phyloP scores from a whole-genome alignment of 1,139 yeast genomes.

The Candida tropicalis region DNA sequence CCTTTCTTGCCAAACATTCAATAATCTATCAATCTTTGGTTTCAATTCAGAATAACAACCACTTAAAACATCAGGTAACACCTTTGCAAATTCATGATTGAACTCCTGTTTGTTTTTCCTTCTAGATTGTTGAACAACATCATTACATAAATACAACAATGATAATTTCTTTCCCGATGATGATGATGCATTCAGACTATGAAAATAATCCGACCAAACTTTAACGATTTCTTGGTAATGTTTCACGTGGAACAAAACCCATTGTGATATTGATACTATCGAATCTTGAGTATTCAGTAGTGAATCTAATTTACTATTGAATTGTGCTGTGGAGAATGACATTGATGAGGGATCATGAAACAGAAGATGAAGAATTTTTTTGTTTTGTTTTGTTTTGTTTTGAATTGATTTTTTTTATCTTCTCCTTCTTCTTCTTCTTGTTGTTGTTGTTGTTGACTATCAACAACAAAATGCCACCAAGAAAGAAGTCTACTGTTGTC shows the following conservation, averaged over 20 bases:
- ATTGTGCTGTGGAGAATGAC: conserved; percentile 64
- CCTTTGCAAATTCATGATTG: conserved; percentile 56
- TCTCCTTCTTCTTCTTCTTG: not conserved
- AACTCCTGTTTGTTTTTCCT: conserved; percentile 66
- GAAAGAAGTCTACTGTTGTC: conserved; percentile 8
- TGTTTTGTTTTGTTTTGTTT: not conserved
- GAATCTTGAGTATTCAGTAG: conserved; percentile 82
- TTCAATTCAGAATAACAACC: conserved; percentile 41
- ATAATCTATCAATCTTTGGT: conserved; percentile 63
- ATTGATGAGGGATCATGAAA: conserved; percentile 25
- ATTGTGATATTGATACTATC: conserved; percentile 79
- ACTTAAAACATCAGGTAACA: conserved; percentile 41
- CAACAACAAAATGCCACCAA: conserved; percentile 5
- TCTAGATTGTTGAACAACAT: conserved; percentile 79
- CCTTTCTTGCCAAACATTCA: conserved; percentile 78
- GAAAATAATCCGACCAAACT: conserved; percentile 59
- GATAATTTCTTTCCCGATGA: conserved; percentile 50
- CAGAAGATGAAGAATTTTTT: not conserved
- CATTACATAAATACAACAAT: conserved; percentile 75
- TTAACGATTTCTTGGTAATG: conserved; percentile 61
- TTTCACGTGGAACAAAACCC: conserved; percentile 81
- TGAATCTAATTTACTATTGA: conserved; percentile 57
- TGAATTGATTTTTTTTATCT: not conserved
- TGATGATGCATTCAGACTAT: conserved; percentile 29
- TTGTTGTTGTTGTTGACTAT: not conserved